Conservation (phyloP, 805 yeast genomes). For the Candida maris region DNA sequence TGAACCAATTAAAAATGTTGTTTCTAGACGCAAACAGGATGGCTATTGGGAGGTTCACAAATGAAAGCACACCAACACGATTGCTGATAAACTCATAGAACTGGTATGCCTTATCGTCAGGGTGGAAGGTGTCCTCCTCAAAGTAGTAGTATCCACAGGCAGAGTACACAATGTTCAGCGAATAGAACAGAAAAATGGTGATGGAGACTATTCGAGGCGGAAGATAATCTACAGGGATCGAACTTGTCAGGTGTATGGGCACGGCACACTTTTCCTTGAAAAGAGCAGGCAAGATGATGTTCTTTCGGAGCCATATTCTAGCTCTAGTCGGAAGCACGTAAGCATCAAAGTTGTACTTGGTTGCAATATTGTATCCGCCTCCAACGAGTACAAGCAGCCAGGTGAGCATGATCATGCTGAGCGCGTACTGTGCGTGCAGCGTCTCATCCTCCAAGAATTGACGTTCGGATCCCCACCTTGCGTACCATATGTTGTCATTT, state of each 20-base stretch:
- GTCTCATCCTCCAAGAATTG: background rate
- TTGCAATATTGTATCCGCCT: too few species aligned
- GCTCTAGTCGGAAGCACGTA: too few species aligned
- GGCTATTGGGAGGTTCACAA: conserved; percentile 1
- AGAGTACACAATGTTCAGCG: background rate
- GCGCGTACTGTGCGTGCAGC: background rate
- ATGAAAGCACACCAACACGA: background rate
- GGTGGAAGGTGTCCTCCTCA: background rate
- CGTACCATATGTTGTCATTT: background rate
- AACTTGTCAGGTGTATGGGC: background rate
- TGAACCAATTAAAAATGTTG: background rate
- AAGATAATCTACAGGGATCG: background rate
- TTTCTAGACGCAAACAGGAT: background rate
- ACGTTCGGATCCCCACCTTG: background rate
- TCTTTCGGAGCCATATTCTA: too few species aligned
- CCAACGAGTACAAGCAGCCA: too few species aligned
- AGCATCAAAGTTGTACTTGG: too few species aligned
- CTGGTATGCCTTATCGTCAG: background rate
- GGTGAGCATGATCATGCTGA: too few species aligned
- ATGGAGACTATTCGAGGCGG: conserved; percentile 1
- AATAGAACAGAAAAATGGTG: background rate
- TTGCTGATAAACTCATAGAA: background rate
- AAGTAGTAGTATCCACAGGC: background rate
- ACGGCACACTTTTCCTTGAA: conserved; percentile 1
- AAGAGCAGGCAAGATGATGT: background rate